Evolutionary conservation across 345 rosid genomes (phyloP), one percentile per base, ranked within the genome.

Genomic region (Gossypium mustelinum): DNA sequence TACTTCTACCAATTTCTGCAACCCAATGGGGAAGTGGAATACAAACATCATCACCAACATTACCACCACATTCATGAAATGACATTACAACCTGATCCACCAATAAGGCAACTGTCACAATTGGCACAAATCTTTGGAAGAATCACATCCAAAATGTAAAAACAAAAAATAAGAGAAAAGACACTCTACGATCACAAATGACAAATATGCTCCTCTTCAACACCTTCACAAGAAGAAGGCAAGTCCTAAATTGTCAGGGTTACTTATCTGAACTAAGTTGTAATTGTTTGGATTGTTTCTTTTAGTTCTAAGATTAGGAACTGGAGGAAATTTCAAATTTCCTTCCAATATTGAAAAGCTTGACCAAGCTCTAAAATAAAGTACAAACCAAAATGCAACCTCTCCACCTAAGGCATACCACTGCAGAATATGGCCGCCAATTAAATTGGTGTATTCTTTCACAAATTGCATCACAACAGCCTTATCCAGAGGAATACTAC

Each of bases 1-100:
- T 90, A 79, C 81, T 87, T 85, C 94, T 86, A 56, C 99, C 98
- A 69, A 93, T 90, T 79, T 93, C 97, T 74, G 98, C 93, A 68
- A 96, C 90, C 99, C 99, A 95, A 76, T 92, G 93, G 44, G 98
- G 99, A 74, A 95, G 87, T 56, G 98, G 99, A 80, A 95, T 90
- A 78, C 97, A 92, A 48, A 90, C 99, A 85, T 95, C 99, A 81
- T 93, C 99, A 75, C 98, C 97, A 76, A 93, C 93, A 79, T 93
- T 92, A 81, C 98, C 64, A 25, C 64, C 64, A 25, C 64, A 60
- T 60, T 60, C 64, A 24, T 60, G 64, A 60, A 60, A 60, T 93
- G 97, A 93, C 97, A 96, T 87, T 67, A 93, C 90, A 83, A 92
- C 98, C 99, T 96, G 90, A 72, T 41, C 51, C 64, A 79, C 73